These are phyloP conservation scores for Lactifluus hygrophoroides DNA, from an alignment of 768 basidiomycete genomes.

Conservation along the genomic window DNA sequence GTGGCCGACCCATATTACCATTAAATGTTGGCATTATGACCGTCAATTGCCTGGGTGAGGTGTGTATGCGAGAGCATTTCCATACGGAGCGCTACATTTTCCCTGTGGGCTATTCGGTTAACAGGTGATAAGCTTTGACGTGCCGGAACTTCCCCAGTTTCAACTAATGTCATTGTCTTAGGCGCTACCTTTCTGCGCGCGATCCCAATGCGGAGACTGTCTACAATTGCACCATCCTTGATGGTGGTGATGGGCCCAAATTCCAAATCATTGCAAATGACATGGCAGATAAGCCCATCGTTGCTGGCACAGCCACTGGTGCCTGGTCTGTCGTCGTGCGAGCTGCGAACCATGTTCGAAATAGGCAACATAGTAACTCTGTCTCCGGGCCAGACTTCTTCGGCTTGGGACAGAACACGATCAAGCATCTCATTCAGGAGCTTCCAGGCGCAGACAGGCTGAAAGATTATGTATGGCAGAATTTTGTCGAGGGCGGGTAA, in stretches of 20 bases:
- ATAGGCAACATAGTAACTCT: slow-evolving; percentile 76
- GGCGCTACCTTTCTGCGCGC: slow-evolving; percentile 71
- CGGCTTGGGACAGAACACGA: slow-evolving; percentile 78
- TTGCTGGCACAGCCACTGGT: slow-evolving; percentile 82
- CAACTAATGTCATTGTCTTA: slow-evolving; percentile 25
- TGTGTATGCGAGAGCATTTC: slow-evolving; percentile 78
- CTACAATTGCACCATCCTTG: slow-evolving; percentile 77
- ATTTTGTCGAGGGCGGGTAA: slow-evolving; percentile 79
- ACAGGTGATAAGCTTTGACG: slow-evolving; percentile 38
- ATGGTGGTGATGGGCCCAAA: slow-evolving; percentile 78
- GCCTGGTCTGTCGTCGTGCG: slow-evolving; percentile 82
- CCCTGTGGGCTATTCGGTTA: slow-evolving; percentile 79
- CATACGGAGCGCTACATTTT: slow-evolving; percentile 86
- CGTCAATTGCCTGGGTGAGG: slow-evolving; percentile 61
- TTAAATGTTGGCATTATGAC: slow-evolving; percentile 85
- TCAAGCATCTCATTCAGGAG: slow-evolving; percentile 87
- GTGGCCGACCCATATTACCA: slow-evolving; percentile 62
- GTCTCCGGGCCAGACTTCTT: slow-evolving; percentile 88
- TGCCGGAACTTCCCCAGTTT: neutral
- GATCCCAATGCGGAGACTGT: slow-evolving; percentile 59
- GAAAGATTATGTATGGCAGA: slow-evolving; percentile 80
- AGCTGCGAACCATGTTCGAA: slow-evolving; percentile 71
- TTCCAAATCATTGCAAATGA: slow-evolving; percentile 78
- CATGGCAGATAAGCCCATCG: slow-evolving; percentile 58
- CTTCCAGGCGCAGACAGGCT: slow-evolving; percentile 62